Base-by-base conservation (phyloP, 148 eudicot genomes). In the Arbutus unedo region DNA sequence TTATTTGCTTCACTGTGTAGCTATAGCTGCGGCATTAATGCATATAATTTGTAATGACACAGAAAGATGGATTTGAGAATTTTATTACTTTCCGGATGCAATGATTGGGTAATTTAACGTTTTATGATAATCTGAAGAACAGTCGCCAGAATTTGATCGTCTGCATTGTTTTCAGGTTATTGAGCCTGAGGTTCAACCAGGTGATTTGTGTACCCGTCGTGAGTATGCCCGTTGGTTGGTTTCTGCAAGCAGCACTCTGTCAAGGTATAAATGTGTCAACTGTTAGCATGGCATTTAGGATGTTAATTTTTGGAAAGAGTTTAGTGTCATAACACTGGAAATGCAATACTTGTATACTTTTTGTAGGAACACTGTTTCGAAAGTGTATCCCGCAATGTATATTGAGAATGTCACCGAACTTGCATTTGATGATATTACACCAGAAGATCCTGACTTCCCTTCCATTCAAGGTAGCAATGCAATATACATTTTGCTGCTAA, bases 201-300 rank as follows among this genome's bases (percentile, higher is more conserved):
- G 94, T 87, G 98, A 94, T 77, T 84, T 96, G 64, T 96, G 99
- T 78, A 89, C 97, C 85, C 98, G 99, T 51, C 97, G 98, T 82
- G 99, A 96, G 79, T 96, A 94, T 90, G 97, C 97, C 66, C 99
- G 99, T 70, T 96, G 99, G 99, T 89, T 96, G 86, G 95, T 96
- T 74, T 89, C 93, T 82, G 93, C 97, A 66, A 96, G 99, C 89
- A 91, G 94, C 87, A 87, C 89, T 87, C 93, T 96, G 79, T 94
- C 98, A 82, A 90, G 99, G 99, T 96, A 86, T 81, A n/a, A 50
- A 72, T 70, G 16, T 23, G 62, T 82, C 81, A 84, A 57, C 8
- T 4, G 60, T 21, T 78, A 68, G 54, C 53, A 45, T 64, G 66
- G 53, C 2, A 16, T 60, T 23, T 47, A 77, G 9, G 45, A 31